Percentiles rank a stretch among this genome's conserved stretches.
phyloP scores from a whole-genome alignment of 2,329 filamentous ascomycete species.

The Talaromyces sp. region DNA sequence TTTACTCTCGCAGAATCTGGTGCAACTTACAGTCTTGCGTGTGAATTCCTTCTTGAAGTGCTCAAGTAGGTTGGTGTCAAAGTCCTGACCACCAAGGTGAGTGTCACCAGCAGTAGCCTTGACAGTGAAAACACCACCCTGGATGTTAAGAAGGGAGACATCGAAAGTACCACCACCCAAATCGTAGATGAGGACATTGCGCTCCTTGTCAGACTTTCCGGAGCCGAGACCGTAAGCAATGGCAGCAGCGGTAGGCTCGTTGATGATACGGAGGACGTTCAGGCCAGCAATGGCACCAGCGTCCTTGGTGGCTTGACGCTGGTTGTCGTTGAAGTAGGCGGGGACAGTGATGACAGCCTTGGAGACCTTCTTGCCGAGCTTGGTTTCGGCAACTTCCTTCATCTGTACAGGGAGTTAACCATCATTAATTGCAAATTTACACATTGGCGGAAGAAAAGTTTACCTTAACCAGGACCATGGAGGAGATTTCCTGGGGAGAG shows the following conservation, averaged over 20 bases:
- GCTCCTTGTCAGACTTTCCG: slow-evolving; percentile 94
- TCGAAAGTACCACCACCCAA: slow-evolving; percentile 99
- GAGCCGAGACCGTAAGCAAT: slow-evolving; percentile 97
- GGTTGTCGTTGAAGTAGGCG: slow-evolving; percentile 99
- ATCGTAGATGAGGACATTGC: slow-evolving; percentile 99
- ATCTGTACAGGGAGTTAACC: slow-evolving; percentile 54
- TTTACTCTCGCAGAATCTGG: neutral
- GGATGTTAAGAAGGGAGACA: slow-evolving; percentile 98
- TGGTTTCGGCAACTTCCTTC: slow-evolving; percentile 98
- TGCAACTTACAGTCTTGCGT: slow-evolving; percentile 59
- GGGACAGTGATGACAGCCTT: slow-evolving; percentile 99
- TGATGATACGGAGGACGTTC: slow-evolving; percentile 99
- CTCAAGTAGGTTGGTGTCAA: slow-evolving; percentile 91
- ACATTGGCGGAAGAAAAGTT: neutral
- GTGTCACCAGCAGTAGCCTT: slow-evolving; percentile 98
- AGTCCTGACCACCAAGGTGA: slow-evolving; percentile 91
- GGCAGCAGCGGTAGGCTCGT: slow-evolving; percentile 96
- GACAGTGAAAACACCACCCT: slow-evolving; percentile 98
- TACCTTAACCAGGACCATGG: slow-evolving; percentile 98
- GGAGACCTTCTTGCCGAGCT: slow-evolving; percentile 97
- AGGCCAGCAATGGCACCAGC: slow-evolving; percentile 95
- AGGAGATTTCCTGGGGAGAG: slow-evolving; percentile 96
- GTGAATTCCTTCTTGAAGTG: slow-evolving; percentile 96
- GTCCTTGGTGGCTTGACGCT: slow-evolving; percentile 99
- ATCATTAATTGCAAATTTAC: neutral